Conservation (phyloP, 2,329 filamentous ascomycete genomes). For the Pseudogymnoascus sp. region DNA sequence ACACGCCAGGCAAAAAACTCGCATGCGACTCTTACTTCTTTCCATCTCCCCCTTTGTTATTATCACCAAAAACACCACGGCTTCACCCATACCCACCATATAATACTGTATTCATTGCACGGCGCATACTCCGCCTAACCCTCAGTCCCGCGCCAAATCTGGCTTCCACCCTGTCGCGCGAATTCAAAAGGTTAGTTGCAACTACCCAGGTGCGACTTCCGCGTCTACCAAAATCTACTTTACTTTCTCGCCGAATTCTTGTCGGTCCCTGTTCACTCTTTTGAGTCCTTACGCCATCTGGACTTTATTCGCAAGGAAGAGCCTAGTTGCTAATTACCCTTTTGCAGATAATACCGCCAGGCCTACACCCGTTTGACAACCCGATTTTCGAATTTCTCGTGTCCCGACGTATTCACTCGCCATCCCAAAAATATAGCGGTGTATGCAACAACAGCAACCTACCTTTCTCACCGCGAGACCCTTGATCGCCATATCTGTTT, state of each 20-base stretch:
- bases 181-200: neutral
- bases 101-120: neutral
- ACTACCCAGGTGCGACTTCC: neutral
- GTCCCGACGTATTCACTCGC: neutral
- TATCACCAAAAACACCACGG: slow-evolving; percentile 2
- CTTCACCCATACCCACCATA: neutral
- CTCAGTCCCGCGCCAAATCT: neutral
- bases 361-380: neutral
- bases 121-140: neutral
- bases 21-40: neutral
- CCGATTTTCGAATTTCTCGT: neutral
- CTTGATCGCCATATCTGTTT: neutral
- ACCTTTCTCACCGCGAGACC: neutral
- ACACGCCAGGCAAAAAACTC: slow-evolving; percentile 7
- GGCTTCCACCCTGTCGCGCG: slow-evolving; percentile 1
- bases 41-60: slow-evolving; percentile 2
- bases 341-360: neutral
- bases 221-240: neutral
- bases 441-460: neutral
- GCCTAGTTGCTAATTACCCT: neutral
- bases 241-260: neutral
- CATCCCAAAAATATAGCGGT: neutral
- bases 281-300: neutral
- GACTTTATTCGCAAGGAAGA: neutral
- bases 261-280: neutral